Conservation (phyloP, 2,329 filamentous ascomycete genomes). For the Botrytis paeoniae region DNA sequence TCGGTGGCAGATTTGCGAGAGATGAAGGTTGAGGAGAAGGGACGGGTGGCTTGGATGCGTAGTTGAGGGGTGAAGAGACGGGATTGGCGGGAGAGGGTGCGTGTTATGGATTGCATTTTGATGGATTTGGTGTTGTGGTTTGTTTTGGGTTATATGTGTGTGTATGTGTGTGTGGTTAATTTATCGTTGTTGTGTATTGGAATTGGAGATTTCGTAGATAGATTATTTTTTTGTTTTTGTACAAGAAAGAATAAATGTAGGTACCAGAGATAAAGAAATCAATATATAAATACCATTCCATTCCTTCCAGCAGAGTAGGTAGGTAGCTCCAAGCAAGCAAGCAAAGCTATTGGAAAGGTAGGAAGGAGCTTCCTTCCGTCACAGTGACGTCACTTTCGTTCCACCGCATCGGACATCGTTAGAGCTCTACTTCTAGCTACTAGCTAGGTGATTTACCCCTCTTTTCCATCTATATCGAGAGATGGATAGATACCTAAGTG, state of each 20-base stretch:
- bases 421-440: too few species aligned
- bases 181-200: too few species aligned
- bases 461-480: not conserved
- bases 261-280: too few species aligned
- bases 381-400: not conserved
- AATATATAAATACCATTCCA: not conserved
- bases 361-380: not conserved
- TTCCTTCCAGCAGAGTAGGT: too few species aligned
- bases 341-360: not conserved
- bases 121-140: too few species aligned
- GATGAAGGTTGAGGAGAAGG: not conserved
- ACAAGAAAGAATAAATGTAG: too few species aligned
- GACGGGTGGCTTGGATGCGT: not conserved
- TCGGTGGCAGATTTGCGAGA: not conserved
- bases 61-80: not conserved
- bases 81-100: slow-evolving; percentile 1
- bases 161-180: too few species aligned
- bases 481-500: not conserved
- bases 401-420: not conserved
- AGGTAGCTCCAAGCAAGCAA: not conserved
- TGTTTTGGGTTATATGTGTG: too few species aligned
- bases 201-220: too few species aligned
- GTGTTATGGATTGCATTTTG: slow-evolving; percentile 12
- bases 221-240: too few species aligned
- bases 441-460: not conserved